These are phyloP conservation scores for Ophiostoma himal-ulmi DNA, from an alignment of 2,329 filamentous ascomycete species.

Conservation along the genomic window DNA sequence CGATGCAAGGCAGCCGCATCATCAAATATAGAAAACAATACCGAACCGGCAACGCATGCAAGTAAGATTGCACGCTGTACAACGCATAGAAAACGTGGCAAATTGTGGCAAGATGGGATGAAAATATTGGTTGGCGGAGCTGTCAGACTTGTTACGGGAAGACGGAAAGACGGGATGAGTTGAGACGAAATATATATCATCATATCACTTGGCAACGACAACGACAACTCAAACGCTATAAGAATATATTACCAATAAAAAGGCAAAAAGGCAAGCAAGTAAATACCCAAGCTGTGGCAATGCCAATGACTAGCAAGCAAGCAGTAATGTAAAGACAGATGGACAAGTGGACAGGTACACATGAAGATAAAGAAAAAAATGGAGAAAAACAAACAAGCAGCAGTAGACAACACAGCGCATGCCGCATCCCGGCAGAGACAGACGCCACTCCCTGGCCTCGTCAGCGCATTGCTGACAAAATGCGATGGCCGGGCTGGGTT, in stretches of 20 bases:
- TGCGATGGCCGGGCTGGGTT: too few relatives aligned
- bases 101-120: neutral
- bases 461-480: too few relatives aligned
- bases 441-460: neutral
- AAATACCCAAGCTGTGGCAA: conserved; percentile 10
- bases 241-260: neutral
- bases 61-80: neutral
- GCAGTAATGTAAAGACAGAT: neutral
- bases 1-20: too few relatives aligned
- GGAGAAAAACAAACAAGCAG: too few relatives aligned
- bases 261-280: conserved; percentile 6
- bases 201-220: neutral
- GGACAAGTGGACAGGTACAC: neutral
- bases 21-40: too few relatives aligned
- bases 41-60: too few relatives aligned
- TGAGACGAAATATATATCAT: neutral
- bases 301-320: neutral
- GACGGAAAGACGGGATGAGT: too few relatives aligned
- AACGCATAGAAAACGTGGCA: neutral
- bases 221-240: neutral
- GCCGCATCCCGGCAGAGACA: neutral
- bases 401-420: neutral
- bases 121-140: neutral
- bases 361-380: neutral
- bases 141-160: neutral